Conservation (phyloP, 768 basidiomycete genomes). For the Gautieria morchelliformis region DNA sequence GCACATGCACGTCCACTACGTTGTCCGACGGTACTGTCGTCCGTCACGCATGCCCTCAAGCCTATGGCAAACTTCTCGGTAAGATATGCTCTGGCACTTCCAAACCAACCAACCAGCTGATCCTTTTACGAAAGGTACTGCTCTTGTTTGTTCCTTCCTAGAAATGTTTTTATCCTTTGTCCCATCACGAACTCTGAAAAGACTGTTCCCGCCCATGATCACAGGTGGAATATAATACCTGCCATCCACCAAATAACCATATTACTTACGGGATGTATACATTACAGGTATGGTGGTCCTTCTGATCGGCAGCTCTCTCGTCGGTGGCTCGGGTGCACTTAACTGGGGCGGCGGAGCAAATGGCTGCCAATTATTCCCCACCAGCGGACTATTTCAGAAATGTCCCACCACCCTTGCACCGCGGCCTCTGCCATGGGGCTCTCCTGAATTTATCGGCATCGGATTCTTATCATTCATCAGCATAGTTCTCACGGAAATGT, state of each 20-base stretch:
- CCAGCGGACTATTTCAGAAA: conserved; percentile 54
- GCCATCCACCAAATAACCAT: background rate
- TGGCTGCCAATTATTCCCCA: conserved; percentile 51
- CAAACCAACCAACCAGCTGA: background rate
- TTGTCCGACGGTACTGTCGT: conserved; percentile 49
- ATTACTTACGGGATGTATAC: background rate
- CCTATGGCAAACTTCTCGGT: conserved; percentile 73
- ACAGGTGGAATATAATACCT: conserved; percentile 36
- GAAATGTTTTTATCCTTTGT: conserved; percentile 75
- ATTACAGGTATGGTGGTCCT: conserved; percentile 61
- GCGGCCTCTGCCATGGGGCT: conserved; percentile 69
- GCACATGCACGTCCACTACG: conserved; percentile 58
- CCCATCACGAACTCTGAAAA: conserved; percentile 50
- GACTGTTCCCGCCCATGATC: conserved; percentile 72
- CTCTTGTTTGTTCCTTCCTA: conserved; percentile 67
- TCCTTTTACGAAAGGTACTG: conserved; percentile 43
- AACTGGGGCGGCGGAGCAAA: conserved; percentile 86
- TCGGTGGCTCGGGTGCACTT: conserved; percentile 63
- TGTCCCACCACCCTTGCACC: conserved; percentile 69
- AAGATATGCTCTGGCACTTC: background rate
- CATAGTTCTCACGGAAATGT: conserved; percentile 72
- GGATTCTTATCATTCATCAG: conserved; percentile 75
- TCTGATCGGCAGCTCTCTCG: conserved; percentile 69
- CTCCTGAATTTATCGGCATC: conserved; percentile 75
- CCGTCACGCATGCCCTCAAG: conserved; percentile 61